Evolutionary conservation across 305 asterid genomes (phyloP).

Genomic region (Petunia hybrid): DNA sequence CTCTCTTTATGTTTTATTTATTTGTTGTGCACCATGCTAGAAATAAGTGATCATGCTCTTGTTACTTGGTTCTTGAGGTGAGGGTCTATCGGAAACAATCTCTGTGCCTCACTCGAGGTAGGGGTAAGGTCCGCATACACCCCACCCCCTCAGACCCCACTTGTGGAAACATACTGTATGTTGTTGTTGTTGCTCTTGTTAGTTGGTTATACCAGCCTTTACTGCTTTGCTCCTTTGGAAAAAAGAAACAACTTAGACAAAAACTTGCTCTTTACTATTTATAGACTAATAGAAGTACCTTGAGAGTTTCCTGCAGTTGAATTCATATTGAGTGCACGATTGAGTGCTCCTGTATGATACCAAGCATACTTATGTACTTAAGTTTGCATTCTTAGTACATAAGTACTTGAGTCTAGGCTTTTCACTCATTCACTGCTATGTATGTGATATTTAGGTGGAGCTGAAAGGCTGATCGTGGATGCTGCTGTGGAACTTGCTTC

Average conservation of each 20-base stretch:
- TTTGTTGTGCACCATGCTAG: background rate
- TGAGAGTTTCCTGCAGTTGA: background rate
- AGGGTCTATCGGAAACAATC: no score
- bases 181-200: background rate
- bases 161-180: no score
- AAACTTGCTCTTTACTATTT: background rate
- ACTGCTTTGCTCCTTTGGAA: background rate
- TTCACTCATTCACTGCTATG: background rate
- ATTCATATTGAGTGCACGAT: background rate
- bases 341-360: background rate
- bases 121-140: no score
- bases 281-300: background rate
- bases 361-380: background rate
- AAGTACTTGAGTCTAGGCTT: no score
- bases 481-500: slow-evolving; percentile 89
- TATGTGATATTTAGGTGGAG: slow-evolving; percentile 66
- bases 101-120: no score
- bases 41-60: background rate
- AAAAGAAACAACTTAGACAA: no score
- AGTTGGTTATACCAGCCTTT: background rate
- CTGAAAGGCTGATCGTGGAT: slow-evolving; percentile 88
- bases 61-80: no score
- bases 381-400: background rate
- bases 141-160: no score
- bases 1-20: background rate